A percentile compares a stretch with the other conserved stretches of the same genome.
These are phyloP conservation scores for Hysterium pulicare DNA, from an alignment of 2,329 filamentous ascomycete species.

Conservation along the genomic window DNA sequence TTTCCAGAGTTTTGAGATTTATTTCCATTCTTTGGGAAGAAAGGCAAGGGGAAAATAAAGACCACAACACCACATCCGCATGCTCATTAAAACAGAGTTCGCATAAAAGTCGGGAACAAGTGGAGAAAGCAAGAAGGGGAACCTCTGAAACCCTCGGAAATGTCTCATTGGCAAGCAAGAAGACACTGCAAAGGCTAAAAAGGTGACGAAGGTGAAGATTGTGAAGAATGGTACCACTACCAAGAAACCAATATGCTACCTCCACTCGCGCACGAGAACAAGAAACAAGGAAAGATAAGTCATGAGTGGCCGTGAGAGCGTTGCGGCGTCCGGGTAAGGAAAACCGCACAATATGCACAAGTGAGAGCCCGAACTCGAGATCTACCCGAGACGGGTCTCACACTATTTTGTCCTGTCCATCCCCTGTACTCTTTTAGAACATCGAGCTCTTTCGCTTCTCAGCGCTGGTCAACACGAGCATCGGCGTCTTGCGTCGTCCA, in stretches of 20 bases:
- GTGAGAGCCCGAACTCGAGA: conserved; percentile 16
- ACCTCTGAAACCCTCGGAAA: conserved; percentile 12
- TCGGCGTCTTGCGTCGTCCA: conserved; percentile 74
- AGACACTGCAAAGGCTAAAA: conserved; percentile 10
- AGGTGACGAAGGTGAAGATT: conserved; percentile 27
- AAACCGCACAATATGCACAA: conserved; percentile 37
- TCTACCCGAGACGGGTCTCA: conserved; percentile 15
- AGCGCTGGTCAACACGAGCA: conserved; percentile 81
- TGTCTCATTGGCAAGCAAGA: conserved; percentile 5
- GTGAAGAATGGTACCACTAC: conserved; percentile 15
- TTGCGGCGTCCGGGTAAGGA: conserved; percentile 17
- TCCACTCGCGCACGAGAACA: conserved; percentile 1
- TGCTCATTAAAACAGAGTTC: conserved; percentile 33
- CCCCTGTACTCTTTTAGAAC: conserved; percentile 43
- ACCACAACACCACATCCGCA: conserved; percentile 21
- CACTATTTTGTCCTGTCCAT: conserved; percentile 10
- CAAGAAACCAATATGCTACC: conserved; percentile 22
- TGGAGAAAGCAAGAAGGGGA: conserved; percentile 22
- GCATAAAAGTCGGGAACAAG: conserved; percentile 16
- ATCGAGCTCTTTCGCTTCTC: conserved; percentile 82
- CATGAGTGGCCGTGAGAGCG: conserved; percentile 37
- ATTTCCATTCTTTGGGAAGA: not conserved
- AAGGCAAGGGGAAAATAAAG: conserved; percentile 10
- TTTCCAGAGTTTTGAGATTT: not conserved
- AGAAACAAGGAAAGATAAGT: conserved; percentile 10